Percentiles rank a stretch among this genome's conserved stretches.
Conservation (phyloP, 2,329 filamentous ascomycete species). For the Cladosporium sp. region DNA sequence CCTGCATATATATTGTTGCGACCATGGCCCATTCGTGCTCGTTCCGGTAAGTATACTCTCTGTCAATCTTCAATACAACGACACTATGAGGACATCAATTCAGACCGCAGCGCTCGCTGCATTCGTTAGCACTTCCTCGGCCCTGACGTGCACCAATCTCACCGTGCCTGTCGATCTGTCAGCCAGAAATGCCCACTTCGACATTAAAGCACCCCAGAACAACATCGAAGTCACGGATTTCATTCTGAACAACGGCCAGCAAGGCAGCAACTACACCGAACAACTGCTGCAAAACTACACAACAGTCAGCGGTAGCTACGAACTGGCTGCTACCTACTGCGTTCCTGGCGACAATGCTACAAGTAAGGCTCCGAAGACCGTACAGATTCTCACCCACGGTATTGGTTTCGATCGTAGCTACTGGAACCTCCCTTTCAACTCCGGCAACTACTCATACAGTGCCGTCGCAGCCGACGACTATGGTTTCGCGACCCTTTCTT, state of each 20-base stretch:
- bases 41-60: background rate
- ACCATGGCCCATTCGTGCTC: background rate
- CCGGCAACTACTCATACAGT: slow-evolving; percentile 60
- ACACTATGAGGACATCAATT: slow-evolving; percentile 24
- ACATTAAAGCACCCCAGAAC: slow-evolving; percentile 39
- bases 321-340: slow-evolving; percentile 59
- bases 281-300: slow-evolving; percentile 46
- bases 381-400: slow-evolving; percentile 51
- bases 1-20: background rate
- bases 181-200: slow-evolving; percentile 52
- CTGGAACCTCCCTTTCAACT: slow-evolving; percentile 56
- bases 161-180: slow-evolving; percentile 53
- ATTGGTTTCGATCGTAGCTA: slow-evolving; percentile 56
- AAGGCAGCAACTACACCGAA: slow-evolving; percentile 48
- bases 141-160: slow-evolving; percentile 44
- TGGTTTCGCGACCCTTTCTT: slow-evolving; percentile 56
- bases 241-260: slow-evolving; percentile 45
- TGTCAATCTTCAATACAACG: background rate
- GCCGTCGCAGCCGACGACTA: slow-evolving; percentile 49
- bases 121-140: slow-evolving; percentile 22
- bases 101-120: slow-evolving; percentile 20
- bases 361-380: slow-evolving; percentile 27
- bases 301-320: slow-evolving; percentile 50
- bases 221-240: slow-evolving; percentile 57
- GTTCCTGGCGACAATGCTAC: slow-evolving; percentile 35